phyloP scores from a whole-genome alignment of 495 filamentous ascomycete genomes.

The Penicillium ochrochloron region DNA sequence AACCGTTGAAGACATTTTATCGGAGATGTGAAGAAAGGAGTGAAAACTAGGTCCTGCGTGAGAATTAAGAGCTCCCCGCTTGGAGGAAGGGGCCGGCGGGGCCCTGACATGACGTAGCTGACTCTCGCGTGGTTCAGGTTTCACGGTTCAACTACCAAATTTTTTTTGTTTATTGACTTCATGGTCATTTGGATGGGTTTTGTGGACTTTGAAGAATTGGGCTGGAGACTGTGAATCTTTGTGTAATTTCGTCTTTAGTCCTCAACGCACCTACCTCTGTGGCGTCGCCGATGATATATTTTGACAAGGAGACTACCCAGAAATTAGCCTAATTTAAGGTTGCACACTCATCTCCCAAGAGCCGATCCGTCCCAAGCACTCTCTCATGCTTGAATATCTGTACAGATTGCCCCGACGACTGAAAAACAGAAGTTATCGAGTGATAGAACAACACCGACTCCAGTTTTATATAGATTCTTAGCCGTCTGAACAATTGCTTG shows the following conservation, averaged over 20 bases:
- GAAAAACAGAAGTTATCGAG: too few species aligned
- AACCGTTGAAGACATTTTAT: conserved; percentile 61
- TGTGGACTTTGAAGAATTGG: neutral
- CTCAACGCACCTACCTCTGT: neutral
- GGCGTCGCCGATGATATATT: neutral
- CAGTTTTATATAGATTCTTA: too few species aligned
- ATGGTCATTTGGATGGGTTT: too few species aligned
- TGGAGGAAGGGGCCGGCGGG: conserved; percentile 15
- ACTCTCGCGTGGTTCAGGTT: conserved; percentile 17
- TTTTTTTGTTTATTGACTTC: neutral
- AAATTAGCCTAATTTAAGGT: conserved; percentile 4
- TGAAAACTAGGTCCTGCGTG: neutral
- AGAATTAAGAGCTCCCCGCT: conserved; percentile 15
- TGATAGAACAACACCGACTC: too few species aligned
- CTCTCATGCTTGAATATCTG: too few species aligned
- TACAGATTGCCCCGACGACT: too few species aligned
- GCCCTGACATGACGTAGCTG: conserved; percentile 36
- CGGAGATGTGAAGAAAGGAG: conserved; percentile 1
- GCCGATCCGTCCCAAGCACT: neutral
- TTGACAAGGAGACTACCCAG: neutral
- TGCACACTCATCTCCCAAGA: neutral
- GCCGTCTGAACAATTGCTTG: too few species aligned
- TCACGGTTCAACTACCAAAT: neutral
- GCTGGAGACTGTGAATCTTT: neutral
- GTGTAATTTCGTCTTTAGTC: neutral